phyloP scores from a whole-genome alignment of 2,329 filamentous ascomycete genomes.

The Ceratocystis lukuohia region DNA sequence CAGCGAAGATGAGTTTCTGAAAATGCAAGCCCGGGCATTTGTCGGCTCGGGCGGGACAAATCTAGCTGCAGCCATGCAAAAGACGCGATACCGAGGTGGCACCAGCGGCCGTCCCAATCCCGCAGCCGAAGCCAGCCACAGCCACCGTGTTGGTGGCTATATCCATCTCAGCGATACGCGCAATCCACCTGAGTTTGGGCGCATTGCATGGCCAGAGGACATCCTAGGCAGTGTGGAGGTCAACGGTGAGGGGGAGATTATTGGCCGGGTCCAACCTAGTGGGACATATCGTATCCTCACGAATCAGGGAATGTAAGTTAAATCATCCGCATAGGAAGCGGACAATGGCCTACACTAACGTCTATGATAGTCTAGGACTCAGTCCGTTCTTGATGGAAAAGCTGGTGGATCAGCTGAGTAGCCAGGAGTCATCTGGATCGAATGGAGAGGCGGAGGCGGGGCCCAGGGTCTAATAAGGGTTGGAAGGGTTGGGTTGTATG shows the following conservation, averaged over 20 bases:
- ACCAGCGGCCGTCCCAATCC: neutral
- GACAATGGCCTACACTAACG: slow-evolving; percentile 6
- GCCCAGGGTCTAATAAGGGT: neutral
- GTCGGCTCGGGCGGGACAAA: slow-evolving; percentile 41
- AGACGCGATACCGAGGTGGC: slow-evolving; percentile 4
- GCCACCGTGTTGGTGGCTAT: slow-evolving; percentile 47
- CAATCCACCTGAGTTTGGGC: slow-evolving; percentile 52
- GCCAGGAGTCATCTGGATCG: slow-evolving; percentile 21
- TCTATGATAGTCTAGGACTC: slow-evolving; percentile 35
- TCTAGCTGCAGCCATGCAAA: slow-evolving; percentile 8
- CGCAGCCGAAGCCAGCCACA: slow-evolving; percentile 44
- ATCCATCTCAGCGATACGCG: slow-evolving; percentile 52
- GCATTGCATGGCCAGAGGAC: slow-evolving; percentile 57
- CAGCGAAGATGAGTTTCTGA: slow-evolving; percentile 41
- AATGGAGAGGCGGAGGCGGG: neutral
- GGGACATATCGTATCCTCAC: slow-evolving; percentile 52
- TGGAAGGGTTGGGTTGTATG: neutral
- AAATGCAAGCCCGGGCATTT: slow-evolving; percentile 45
- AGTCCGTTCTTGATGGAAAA: slow-evolving; percentile 41
- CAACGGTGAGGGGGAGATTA: slow-evolving; percentile 41
- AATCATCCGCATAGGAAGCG: neutral
- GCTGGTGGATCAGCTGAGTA: slow-evolving; percentile 34
- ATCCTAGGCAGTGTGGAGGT: slow-evolving; percentile 57
- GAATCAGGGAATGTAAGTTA: slow-evolving; percentile 52
- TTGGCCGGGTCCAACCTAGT: slow-evolving; percentile 45